phyloP scores from a whole-genome alignment of 75 land plant species.

The Cunninghamia lanceolata region DNA sequence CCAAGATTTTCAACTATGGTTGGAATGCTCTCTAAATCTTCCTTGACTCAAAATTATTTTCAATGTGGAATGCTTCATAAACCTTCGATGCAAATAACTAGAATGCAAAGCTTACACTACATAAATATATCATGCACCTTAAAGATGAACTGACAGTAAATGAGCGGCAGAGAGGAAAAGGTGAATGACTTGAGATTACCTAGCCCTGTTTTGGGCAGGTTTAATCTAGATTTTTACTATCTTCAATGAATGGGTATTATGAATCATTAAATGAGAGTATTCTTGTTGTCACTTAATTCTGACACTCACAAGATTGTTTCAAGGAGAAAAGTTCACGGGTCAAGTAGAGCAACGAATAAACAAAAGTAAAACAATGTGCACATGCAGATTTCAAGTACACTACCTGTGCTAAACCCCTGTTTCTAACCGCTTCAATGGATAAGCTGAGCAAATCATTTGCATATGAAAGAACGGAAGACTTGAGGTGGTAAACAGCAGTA shows the following conservation, averaged over 20 bases:
- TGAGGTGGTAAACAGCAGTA: constrained; percentile 75
- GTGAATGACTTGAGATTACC: neutral
- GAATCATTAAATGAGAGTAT: neutral
- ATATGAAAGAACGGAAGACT: constrained; percentile 53
- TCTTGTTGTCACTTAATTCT: neutral
- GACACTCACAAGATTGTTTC: neutral
- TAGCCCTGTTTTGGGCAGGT: neutral
- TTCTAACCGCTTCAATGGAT: constrained; percentile 42
- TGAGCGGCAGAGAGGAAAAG: neutral
- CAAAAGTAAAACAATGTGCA: neutral
- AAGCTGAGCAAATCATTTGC: constrained; percentile 52
- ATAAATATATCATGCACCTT: neutral
- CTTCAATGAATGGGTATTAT: neutral
- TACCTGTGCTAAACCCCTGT: constrained; percentile 44
- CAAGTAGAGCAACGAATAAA: neutral
- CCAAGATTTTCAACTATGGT: neutral
- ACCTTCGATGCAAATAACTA: neutral
- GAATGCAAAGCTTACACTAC: neutral
- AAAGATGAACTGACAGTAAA: neutral
- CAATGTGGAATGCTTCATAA: neutral
- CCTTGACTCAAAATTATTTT: neutral
- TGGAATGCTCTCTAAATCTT: neutral
- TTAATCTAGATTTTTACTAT: neutral
- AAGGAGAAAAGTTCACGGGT: neutral
- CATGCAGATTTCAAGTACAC: constrained; percentile 11